Conservation (phyloP, 352 stramenopile species). For the Globisporangium cederbergense region DNA sequence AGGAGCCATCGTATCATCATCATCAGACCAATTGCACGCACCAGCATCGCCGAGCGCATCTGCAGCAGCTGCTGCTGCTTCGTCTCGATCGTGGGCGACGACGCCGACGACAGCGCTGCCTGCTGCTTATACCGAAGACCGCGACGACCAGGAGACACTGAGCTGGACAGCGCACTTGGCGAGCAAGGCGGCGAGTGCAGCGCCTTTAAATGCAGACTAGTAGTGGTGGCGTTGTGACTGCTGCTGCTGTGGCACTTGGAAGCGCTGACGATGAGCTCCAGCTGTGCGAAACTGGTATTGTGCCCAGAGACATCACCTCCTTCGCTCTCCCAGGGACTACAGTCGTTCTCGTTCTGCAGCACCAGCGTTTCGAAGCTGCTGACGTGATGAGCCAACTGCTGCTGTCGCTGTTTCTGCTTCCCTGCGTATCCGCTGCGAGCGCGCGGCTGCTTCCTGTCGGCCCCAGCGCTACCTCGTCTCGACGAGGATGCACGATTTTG, state of each 20-base stretch:
- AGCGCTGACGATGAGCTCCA: conserved; percentile 1
- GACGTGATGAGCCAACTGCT: neutral
- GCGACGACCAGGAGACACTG: conserved; percentile 4
- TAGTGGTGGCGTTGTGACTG: neutral
- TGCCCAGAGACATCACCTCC: neutral
- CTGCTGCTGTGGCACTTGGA: neutral
- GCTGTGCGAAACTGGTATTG: conserved; percentile 7
- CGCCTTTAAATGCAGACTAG: neutral
- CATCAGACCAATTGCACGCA: conserved; percentile 16
- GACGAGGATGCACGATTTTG: neutral
- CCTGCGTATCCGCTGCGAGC: conserved; percentile 10
- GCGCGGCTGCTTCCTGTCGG: conserved; percentile 7
- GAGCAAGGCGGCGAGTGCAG: conserved; percentile 1
- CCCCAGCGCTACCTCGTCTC: conserved; percentile 12
- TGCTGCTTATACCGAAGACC: neutral
- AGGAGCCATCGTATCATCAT: neutral
- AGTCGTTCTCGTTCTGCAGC: conserved; percentile 11
- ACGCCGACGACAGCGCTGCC: neutral
- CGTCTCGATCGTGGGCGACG: conserved; percentile 29
- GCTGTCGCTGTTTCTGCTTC: neutral
- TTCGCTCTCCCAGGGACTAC: conserved; percentile 14
- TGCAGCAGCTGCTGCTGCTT: conserved; percentile 51
- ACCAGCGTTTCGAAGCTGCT: neutral
- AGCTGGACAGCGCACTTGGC: conserved; percentile 9
- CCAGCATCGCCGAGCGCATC: conserved; percentile 41